Evolutionary conservation across 2,329 filamentous ascomycete species (phyloP), one percentile per base, ranked within the genome.

Genomic region (Albophoma yamanashiensis): DNA sequence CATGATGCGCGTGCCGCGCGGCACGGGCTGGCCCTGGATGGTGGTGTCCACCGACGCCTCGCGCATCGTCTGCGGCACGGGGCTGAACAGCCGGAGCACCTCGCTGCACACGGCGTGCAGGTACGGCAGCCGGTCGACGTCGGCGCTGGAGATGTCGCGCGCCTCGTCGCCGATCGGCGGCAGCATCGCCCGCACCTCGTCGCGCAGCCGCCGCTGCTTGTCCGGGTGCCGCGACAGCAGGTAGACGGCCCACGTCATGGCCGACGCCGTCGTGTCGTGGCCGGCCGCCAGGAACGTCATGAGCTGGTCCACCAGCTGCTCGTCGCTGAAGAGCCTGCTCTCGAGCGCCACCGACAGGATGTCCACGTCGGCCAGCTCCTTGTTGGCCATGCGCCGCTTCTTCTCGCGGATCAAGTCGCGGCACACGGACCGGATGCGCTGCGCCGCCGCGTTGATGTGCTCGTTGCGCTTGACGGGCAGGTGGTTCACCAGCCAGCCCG

Each of bases 281-380:
- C 87, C 88, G 0, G 91, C 91, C 0, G 88, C 88, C 6, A 95
- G 82, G 76, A 95, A 94, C 0, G 90, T 95, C 89, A 95, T 94
- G 70, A 94, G 82, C 74, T 96, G 91, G 71, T 94, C 89, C 42
- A 91, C 83, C n/a, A 96, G 82, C 62, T 91, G 85, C 56, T 91
- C 88, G 63, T 94, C 89, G 15, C 76, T 82, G 73, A 95, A 94
- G 7, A 79, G 84, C 55, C 89, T 89, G 45, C 86, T 91, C 69
- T 87, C 82, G 56, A 96, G 77, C 20, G 91, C 91, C 0, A 93
- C 88, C 1, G 88, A 91, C 40, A 96, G 78, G 61, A 96, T 94
- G 71, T 96, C 91, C 9, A 83, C 72, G 55, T 86, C 85, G 1
- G 74, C 74, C 31, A 74, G 72, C 61, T 81, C 76, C 61, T 80